Percentiles rank a stretch among this genome's conserved stretches.
Conservation (phyloP, 2,329 filamentous ascomycete genomes). For the Boeremia exigua region DNA sequence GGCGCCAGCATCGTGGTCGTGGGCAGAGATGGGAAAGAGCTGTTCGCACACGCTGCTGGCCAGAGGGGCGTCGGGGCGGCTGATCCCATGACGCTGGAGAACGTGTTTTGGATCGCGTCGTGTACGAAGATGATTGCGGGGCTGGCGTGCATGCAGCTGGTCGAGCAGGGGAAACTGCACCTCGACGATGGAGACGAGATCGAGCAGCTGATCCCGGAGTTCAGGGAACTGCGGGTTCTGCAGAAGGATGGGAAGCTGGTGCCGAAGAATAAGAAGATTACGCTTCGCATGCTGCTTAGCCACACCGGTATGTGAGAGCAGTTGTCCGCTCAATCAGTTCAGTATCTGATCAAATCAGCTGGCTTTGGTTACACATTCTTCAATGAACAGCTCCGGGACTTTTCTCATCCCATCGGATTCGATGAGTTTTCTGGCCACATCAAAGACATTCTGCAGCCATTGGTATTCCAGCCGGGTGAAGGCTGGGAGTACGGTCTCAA, state of each 20-base stretch:
- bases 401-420: constrained; percentile 57
- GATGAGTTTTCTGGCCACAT: constrained; percentile 65
- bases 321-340: not conserved
- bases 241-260: constrained; percentile 41
- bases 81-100: constrained; percentile 64
- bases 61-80: constrained; percentile 45
- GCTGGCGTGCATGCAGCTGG: constrained; percentile 43
- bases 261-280: constrained; percentile 54
- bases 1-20: constrained; percentile 53
- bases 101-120: constrained; percentile 62
- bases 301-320: constrained; percentile 47
- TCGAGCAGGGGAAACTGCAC: constrained; percentile 39
- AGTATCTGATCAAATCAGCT: constrained; percentile 29
- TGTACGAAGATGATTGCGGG: constrained; percentile 52
- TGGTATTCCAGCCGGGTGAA: constrained; percentile 67
- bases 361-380: constrained; percentile 58
- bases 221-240: constrained; percentile 49
- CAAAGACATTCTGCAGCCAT: constrained; percentile 59
- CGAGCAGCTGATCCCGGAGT: constrained; percentile 35
- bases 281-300: constrained; percentile 56
- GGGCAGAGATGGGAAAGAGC: constrained; percentile 50
- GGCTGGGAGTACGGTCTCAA: constrained; percentile 61
- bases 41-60: constrained; percentile 51
- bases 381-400: constrained; percentile 52
- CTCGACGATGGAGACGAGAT: constrained; percentile 38